These are phyloP conservation scores for Haplosporangium sp. DNA, from an alignment of 371 early-diverging fungal species.

Conservation along the genomic window DNA sequence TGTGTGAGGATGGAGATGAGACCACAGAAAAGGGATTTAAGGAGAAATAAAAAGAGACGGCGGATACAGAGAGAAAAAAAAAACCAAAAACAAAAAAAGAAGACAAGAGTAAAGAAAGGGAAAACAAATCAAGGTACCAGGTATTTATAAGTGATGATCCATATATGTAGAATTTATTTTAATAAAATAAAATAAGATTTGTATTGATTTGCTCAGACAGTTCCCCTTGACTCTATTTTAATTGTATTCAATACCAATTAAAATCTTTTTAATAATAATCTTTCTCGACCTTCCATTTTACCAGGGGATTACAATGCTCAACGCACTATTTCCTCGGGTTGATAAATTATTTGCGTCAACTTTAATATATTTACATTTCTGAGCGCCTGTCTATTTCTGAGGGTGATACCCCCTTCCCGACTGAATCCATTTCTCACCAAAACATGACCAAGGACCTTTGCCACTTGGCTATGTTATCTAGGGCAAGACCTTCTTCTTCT, in stretches of 20 bases:
- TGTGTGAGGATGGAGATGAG: background rate
- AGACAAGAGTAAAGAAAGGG: background rate
- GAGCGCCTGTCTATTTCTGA: background rate
- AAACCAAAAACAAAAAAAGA: background rate
- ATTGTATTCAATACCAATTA: too few relatives aligned
- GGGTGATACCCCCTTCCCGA: too few relatives aligned
- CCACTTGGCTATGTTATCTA: too few relatives aligned
- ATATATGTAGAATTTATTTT: too few relatives aligned
- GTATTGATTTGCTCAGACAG: too few relatives aligned
- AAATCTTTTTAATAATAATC: too few relatives aligned
- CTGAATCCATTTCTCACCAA: too few relatives aligned
- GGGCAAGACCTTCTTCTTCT: too few relatives aligned
- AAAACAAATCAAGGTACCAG: background rate
- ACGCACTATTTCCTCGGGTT: conserved; percentile 4
- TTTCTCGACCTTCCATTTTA: conserved; percentile 1
- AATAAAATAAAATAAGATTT: too few relatives aligned
- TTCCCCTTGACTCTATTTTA: too few relatives aligned
- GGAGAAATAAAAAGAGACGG: background rate
- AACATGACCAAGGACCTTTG: too few relatives aligned
- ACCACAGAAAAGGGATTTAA: background rate
- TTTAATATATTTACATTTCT: background rate
- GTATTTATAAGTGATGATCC: conserved; percentile 13
- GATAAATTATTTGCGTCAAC: too few relatives aligned
- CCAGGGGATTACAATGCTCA: conserved; percentile 6
- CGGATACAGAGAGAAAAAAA: background rate